Conservation (phyloP, 352 stramenopile species). For the Paralagenidium karlingii region DNA sequence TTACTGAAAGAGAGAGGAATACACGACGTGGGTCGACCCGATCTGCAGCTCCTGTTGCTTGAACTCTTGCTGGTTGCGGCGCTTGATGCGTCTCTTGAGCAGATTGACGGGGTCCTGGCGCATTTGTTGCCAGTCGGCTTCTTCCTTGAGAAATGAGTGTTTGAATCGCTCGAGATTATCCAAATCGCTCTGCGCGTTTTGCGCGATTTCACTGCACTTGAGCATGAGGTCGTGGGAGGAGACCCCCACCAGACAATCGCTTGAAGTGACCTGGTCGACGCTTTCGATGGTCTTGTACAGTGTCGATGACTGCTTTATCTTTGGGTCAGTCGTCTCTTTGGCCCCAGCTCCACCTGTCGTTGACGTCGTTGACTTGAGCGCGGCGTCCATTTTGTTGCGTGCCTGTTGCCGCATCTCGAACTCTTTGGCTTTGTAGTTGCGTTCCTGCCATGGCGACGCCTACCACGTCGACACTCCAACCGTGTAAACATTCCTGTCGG, state of each 20-base stretch:
- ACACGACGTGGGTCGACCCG: too few relatives aligned
- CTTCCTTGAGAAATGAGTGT: slow-evolving; percentile 36
- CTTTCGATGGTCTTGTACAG: slow-evolving; percentile 45
- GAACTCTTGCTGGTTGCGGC: slow-evolving; percentile 5
- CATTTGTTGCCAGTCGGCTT: slow-evolving; percentile 47
- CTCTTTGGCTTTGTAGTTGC: slow-evolving; percentile 37
- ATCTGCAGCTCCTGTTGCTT: slow-evolving; percentile 39
- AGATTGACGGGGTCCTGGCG: slow-evolving; percentile 59
- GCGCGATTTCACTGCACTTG: slow-evolving; percentile 43
- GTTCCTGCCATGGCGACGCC: slow-evolving; percentile 61
- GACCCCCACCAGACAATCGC: slow-evolving; percentile 31
- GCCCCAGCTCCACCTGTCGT: background rate
- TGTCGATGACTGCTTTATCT: background rate
- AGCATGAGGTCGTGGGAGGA: slow-evolving; percentile 68
- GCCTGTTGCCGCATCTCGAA: slow-evolving; percentile 3
- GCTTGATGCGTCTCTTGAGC: slow-evolving; percentile 37
- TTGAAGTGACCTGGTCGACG: slow-evolving; percentile 30
- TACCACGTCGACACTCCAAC: slow-evolving; percentile 5
- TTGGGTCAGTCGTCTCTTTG: background rate
- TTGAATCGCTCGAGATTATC: slow-evolving; percentile 22
- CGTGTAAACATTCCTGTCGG: slow-evolving; percentile 6
- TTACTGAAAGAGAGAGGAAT: too few relatives aligned
- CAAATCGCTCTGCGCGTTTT: slow-evolving; percentile 32
- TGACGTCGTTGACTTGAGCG: background rate
- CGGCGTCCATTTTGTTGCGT: too few relatives aligned